These are phyloP conservation scores for Penicillium maclennaniae DNA, from an alignment of 495 filamentous ascomycete species.

Conservation along the genomic window DNA sequence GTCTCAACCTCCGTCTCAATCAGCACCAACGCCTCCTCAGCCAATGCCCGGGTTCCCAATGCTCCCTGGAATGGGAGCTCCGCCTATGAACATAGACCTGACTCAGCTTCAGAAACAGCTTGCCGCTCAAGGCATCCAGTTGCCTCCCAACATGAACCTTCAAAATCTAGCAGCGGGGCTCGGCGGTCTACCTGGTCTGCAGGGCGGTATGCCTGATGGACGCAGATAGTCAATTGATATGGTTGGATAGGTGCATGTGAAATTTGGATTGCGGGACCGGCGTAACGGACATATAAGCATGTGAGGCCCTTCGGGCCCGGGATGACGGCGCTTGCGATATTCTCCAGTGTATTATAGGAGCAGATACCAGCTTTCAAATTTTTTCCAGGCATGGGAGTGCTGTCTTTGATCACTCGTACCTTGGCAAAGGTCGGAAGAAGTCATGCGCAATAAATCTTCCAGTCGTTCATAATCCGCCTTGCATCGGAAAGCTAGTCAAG, in stretches of 20 bases:
- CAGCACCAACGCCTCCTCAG: constrained; percentile 22
- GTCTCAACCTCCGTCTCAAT: constrained; percentile 39
- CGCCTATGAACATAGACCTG: constrained; percentile 61
- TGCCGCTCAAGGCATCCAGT: constrained; percentile 34
- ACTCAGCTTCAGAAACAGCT: constrained; percentile 59
- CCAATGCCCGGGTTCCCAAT: constrained; percentile 41
- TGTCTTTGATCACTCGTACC: not conserved
- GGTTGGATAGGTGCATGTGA: constrained; percentile 13
- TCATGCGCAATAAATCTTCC: not conserved
- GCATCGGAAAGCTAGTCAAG: constrained; percentile 89
- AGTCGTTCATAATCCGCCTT: constrained; percentile 73
- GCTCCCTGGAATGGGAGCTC: constrained; percentile 43
- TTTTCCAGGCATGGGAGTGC: not conserved
- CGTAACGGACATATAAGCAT: constrained; percentile 26
- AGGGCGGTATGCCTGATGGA: constrained; percentile 33
- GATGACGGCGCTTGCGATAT: constrained; percentile 23
- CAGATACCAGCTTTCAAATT: constrained; percentile 7
- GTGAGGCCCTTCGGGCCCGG: constrained; percentile 12
- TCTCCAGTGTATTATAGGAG: constrained; percentile 23
- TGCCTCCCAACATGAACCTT: constrained; percentile 38
- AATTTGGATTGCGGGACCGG: constrained; percentile 17
- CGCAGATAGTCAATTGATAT: constrained; percentile 25
- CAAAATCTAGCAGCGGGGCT: constrained; percentile 43
- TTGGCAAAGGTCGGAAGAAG: not conserved
- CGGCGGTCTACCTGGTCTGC: constrained; percentile 46